Conservation (phyloP, 768 basidiomycete genomes). For the Mycena rosella region DNA sequence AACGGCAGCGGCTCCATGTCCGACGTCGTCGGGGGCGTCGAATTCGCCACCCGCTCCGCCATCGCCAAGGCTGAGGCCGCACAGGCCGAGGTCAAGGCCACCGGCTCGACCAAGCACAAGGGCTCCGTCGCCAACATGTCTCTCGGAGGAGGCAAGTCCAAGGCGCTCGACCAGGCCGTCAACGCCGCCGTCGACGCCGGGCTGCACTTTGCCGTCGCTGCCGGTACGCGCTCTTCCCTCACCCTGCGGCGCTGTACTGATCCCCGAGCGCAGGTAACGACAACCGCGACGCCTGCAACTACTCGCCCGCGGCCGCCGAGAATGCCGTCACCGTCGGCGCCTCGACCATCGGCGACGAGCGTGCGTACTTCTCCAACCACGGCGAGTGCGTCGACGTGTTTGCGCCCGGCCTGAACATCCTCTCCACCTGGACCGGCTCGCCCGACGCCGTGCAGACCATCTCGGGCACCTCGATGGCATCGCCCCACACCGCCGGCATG, state of each 20-base stretch:
- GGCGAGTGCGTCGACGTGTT: constrained; percentile 95
- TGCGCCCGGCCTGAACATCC: constrained; percentile 91
- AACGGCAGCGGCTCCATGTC: constrained; percentile 96
- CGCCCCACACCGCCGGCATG: constrained; percentile 91
- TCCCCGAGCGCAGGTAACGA: constrained; percentile 69
- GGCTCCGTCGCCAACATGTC: constrained; percentile 98
- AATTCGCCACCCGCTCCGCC: constrained; percentile 76
- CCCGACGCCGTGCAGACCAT: constrained; percentile 75
- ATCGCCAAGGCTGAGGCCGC: constrained; percentile 70
- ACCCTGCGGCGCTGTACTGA: background rate
- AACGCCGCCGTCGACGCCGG: constrained; percentile 87
- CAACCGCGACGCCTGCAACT: constrained; percentile 90
- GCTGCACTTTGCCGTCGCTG: constrained; percentile 97
- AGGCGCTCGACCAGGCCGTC: constrained; percentile 85
- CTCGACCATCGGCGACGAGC: constrained; percentile 82
- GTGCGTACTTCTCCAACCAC: constrained; percentile 94
- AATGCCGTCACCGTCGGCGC: constrained; percentile 97
- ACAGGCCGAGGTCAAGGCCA: constrained; percentile 72
- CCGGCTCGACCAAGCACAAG: constrained; percentile 88
- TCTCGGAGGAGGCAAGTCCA: constrained; percentile 95
- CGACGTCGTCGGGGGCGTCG: constrained; percentile 91
- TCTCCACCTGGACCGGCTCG: constrained; percentile 86
- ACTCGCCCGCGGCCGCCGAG: constrained; percentile 91
- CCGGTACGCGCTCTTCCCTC: constrained; percentile 66
- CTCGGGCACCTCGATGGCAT: constrained; percentile 95